Percentiles rank a stretch among this genome's conserved stretches.
phyloP scores from a whole-genome alignment of 306 rosid genomes.

The Inga laurina region DNA sequence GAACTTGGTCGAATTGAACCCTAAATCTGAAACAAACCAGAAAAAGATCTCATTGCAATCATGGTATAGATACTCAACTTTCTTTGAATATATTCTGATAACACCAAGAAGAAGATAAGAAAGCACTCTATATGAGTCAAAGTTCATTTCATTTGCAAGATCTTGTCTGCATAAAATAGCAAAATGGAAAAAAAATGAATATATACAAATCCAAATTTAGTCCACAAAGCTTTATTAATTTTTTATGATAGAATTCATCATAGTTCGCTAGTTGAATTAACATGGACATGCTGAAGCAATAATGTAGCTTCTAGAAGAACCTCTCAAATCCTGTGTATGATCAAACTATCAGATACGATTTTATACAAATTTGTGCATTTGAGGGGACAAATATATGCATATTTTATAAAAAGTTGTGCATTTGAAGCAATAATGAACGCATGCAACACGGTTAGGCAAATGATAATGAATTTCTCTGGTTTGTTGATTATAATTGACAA shows the following conservation, averaged over 20 bases:
- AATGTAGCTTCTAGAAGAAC: neutral
- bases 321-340: neutral
- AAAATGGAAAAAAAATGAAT: neutral
- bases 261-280: neutral
- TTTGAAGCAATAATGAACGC: too few relatives aligned
- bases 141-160: slow-evolving; percentile 63
- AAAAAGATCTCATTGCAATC: slow-evolving; percentile 50
- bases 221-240: neutral
- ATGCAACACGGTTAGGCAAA: too few relatives aligned
- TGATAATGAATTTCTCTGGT: too few relatives aligned
- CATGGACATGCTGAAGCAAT: neutral
- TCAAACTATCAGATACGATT: neutral
- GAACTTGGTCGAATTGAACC: too few relatives aligned
- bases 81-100: slow-evolving; percentile 74
- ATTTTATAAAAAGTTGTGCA: too few relatives aligned
- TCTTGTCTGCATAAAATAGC: slow-evolving; percentile 57
- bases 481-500: too few relatives aligned
- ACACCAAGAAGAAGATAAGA: slow-evolving; percentile 89
- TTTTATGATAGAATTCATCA: neutral
- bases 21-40: too few relatives aligned
- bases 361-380: neutral
- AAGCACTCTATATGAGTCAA: slow-evolving; percentile 63
- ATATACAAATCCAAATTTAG: slow-evolving; percentile 20
- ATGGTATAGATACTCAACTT: slow-evolving; percentile 62
- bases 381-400: too few relatives aligned